Evolutionary conservation across 2,329 filamentous ascomycete species (phyloP).

Genomic region (Chrysoporthe austroafricana): DNA sequence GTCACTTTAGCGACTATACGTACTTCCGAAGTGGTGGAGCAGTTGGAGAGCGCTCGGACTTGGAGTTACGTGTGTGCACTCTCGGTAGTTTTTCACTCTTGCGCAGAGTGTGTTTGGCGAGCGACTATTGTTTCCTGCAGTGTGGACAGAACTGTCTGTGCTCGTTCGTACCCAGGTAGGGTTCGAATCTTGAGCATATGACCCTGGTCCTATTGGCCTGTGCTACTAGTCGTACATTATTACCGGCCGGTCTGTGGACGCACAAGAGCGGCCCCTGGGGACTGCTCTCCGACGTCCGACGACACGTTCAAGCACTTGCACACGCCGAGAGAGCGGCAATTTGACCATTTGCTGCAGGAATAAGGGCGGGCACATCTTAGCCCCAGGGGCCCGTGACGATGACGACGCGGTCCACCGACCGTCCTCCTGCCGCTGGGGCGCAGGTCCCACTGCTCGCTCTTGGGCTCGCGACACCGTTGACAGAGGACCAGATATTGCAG

Average conservation of each 20-base stretch:
- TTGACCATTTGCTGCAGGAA: not conserved
- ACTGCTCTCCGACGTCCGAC: not conserved
- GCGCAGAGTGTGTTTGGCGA: not conserved
- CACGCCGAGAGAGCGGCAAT: not conserved
- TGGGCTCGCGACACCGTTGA: not conserved
- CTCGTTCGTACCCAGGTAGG: not conserved
- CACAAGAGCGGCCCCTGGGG: not conserved
- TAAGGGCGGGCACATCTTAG: not conserved
- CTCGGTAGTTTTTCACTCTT: not conserved
- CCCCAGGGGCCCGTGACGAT: not conserved
- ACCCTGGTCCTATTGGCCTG: not conserved
- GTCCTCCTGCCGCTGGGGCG: not conserved
- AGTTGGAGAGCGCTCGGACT: not conserved
- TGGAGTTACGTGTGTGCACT: not conserved
- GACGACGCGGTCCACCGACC: not conserved
- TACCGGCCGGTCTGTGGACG: not conserved
- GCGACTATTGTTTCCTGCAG: constrained; percentile 3
- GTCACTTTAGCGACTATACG: not conserved
- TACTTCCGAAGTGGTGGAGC: not conserved
- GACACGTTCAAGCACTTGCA: not conserved
- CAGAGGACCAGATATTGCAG: not conserved
- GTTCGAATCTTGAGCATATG: not conserved
- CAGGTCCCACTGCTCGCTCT: not conserved
- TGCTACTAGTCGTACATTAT: not conserved
- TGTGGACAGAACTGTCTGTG: not conserved